Percentiles rank a stretch among this genome's conserved stretches.
Conservation (phyloP, 2,329 filamentous ascomycete species). For the Diaporthe citriasiana region DNA sequence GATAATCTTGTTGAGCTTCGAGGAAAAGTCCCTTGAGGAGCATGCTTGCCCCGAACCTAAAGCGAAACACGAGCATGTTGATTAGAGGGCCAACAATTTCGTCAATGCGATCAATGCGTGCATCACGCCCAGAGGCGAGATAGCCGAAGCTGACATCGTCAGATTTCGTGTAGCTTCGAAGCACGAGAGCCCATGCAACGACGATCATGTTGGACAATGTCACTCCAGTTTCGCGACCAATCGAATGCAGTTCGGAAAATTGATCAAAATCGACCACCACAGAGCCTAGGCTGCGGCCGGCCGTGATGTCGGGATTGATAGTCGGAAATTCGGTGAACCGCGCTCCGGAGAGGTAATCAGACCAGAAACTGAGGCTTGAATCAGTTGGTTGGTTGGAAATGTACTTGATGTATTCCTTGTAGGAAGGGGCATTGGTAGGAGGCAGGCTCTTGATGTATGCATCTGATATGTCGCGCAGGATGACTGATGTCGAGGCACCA, state of each 20-base stretch:
- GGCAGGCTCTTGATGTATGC: background rate
- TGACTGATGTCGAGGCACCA: slow-evolving; percentile 45
- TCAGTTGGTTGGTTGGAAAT: background rate
- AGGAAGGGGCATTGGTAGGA: background rate
- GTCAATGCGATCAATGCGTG: background rate
- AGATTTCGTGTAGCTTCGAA: slow-evolving; percentile 45
- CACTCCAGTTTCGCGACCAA: slow-evolving; percentile 42
- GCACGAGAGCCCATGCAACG: slow-evolving; percentile 46
- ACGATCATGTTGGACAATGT: slow-evolving; percentile 48
- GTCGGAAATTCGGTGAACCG: background rate
- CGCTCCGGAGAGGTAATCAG: slow-evolving; percentile 42
- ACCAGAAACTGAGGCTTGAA: slow-evolving; percentile 35
- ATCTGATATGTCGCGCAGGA: slow-evolving; percentile 43
- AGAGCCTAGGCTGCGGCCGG: slow-evolving; percentile 4
- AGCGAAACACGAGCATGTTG: slow-evolving; percentile 12
- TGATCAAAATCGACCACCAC: background rate
- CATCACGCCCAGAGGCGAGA: slow-evolving; percentile 38
- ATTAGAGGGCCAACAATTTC: slow-evolving; percentile 8
- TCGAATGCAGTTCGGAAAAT: slow-evolving; percentile 5
- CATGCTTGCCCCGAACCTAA: background rate
- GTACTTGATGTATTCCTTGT: slow-evolving; percentile 19
- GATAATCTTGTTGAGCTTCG: background rate
- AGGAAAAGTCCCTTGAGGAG: background rate
- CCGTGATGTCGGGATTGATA: background rate
- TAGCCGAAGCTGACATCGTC: slow-evolving; percentile 47